Conservation (phyloP, 2,329 filamentous ascomycete species). For the Trichoderma afroharzianum region DNA sequence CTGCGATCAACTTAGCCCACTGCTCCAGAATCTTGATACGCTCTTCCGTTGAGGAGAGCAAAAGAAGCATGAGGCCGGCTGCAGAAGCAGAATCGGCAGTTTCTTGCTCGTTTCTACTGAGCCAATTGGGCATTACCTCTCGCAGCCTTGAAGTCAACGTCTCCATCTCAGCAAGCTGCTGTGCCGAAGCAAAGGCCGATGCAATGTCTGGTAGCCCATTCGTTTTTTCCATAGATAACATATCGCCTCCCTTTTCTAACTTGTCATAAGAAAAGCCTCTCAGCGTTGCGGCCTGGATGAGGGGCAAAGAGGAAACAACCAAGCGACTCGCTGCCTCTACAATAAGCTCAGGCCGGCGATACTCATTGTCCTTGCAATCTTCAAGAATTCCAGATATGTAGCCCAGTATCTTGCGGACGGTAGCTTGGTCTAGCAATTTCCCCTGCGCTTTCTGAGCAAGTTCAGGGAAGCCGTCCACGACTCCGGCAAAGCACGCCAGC, state of each 20-base stretch:
- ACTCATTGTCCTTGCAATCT: slow-evolving; percentile 40
- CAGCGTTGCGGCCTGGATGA: slow-evolving; percentile 40
- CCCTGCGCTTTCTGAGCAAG: slow-evolving; percentile 22
- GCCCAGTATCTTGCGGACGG: slow-evolving; percentile 30
- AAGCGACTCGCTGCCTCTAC: slow-evolving; percentile 60
- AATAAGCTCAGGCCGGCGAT: slow-evolving; percentile 61
- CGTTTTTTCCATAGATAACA: slow-evolving; percentile 24
- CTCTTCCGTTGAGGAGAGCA: slow-evolving; percentile 38
- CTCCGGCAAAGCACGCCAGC: slow-evolving; percentile 56
- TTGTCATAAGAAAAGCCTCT: slow-evolving; percentile 4
- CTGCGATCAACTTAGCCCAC: slow-evolving; percentile 46
- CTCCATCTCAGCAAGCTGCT: slow-evolving; percentile 12
- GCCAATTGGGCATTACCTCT: slow-evolving; percentile 42
- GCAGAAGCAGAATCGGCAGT: slow-evolving; percentile 47
- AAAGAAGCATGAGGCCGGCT: slow-evolving; percentile 48
- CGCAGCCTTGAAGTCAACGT: slow-evolving; percentile 28
- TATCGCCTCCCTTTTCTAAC: slow-evolving; percentile 24
- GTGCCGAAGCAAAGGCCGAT: slow-evolving; percentile 19
- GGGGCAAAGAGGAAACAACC: slow-evolving; percentile 49
- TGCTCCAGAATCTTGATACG: slow-evolving; percentile 39
- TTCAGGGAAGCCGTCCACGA: slow-evolving; percentile 47
- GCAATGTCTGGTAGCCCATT: slow-evolving; percentile 25
- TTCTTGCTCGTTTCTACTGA: slow-evolving; percentile 49
- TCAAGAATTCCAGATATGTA: slow-evolving; percentile 36
- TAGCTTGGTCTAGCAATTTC: not conserved